Conservation (phyloP, 345 rosid species). For the Geranium rotundifolium region DNA sequence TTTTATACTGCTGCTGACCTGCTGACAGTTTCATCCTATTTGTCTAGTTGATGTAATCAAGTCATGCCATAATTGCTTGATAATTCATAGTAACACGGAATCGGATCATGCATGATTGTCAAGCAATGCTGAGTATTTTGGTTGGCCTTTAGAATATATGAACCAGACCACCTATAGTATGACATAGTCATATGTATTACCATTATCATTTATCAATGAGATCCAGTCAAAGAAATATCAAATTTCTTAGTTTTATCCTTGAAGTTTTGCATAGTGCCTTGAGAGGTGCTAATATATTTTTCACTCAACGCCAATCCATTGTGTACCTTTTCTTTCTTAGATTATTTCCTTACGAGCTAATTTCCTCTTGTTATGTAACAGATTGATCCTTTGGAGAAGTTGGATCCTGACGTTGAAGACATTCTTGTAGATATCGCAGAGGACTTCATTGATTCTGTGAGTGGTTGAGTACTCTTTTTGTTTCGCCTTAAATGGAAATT, state of each 20-base stretch:
- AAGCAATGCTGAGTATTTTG: neutral
- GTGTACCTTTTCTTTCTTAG: neutral
- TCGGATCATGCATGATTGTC: too few species aligned
- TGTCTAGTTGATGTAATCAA: neutral
- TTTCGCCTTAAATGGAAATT: too few species aligned
- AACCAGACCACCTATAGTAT: neutral
- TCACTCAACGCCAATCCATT: neutral
- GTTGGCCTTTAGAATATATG: neutral
- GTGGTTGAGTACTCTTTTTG: slow-evolving; percentile 16
- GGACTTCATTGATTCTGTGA: slow-evolving; percentile 88
- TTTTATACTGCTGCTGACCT: neutral
- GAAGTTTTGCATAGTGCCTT: neutral
- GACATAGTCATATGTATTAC: too few species aligned
- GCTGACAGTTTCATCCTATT: neutral
- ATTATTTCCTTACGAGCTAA: neutral
- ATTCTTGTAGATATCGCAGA: slow-evolving; percentile 88
- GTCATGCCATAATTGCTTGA: neutral
- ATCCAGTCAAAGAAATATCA: neutral
- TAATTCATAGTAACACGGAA: neutral
- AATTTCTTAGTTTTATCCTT: neutral
- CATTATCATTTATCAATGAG: too few species aligned
- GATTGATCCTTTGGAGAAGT: slow-evolving; percentile 84
- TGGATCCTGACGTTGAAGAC: slow-evolving; percentile 93
- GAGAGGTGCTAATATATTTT: neutral
- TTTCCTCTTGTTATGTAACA: slow-evolving; percentile 18